phyloP scores from a whole-genome alignment of 805 yeast species.

The Yamadazyma paraphyllophila region DNA sequence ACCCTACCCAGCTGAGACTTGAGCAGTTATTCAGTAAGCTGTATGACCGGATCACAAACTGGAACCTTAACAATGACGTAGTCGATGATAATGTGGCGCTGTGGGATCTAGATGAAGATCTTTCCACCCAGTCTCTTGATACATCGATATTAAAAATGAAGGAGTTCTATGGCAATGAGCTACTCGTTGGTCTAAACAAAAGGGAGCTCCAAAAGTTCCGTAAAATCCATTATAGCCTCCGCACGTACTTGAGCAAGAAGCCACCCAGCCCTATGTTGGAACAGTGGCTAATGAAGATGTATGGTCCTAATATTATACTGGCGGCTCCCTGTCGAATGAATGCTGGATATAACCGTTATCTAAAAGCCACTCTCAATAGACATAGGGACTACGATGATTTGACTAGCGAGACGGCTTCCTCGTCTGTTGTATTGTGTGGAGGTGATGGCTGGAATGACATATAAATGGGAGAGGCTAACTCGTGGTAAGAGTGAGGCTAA shows the following conservation, averaged over 20 bases:
- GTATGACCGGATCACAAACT: slow-evolving; percentile 18
- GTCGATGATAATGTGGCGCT: slow-evolving; percentile 36
- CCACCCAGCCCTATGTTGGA: slow-evolving; percentile 14
- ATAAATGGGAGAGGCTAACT: no score
- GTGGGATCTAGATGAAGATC: slow-evolving; percentile 35
- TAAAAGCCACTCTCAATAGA: slow-evolving; percentile 10
- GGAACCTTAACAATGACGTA: slow-evolving; percentile 21
- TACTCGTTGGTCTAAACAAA: slow-evolving; percentile 21
- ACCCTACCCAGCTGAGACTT: slow-evolving; percentile 11
- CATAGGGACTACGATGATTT: slow-evolving; percentile 10
- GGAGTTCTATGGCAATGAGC: slow-evolving; percentile 32
- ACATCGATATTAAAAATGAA: slow-evolving; percentile 13
- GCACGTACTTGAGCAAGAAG: slow-evolving; percentile 12
- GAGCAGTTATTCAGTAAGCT: slow-evolving; percentile 8
- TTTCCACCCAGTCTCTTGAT: slow-evolving; percentile 13
- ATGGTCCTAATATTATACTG: slow-evolving; percentile 1
- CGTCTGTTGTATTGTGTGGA: slow-evolving; percentile 23
- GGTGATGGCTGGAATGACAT: slow-evolving; percentile 17
- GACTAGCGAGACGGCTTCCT: slow-evolving; percentile 16
- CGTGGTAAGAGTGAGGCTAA: no score
- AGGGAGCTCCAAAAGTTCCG: slow-evolving; percentile 26
- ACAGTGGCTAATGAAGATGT: slow-evolving; percentile 14
- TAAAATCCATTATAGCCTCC: slow-evolving; percentile 18
- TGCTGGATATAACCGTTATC: slow-evolving; percentile 14
- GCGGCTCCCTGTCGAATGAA: slow-evolving; percentile 6